A percentile compares a stretch with the other conserved stretches of the same genome.
Evolutionary conservation across 2,329 filamentous ascomycete genomes (phyloP).

Genomic region (Paramyrothecium roridum): DNA sequence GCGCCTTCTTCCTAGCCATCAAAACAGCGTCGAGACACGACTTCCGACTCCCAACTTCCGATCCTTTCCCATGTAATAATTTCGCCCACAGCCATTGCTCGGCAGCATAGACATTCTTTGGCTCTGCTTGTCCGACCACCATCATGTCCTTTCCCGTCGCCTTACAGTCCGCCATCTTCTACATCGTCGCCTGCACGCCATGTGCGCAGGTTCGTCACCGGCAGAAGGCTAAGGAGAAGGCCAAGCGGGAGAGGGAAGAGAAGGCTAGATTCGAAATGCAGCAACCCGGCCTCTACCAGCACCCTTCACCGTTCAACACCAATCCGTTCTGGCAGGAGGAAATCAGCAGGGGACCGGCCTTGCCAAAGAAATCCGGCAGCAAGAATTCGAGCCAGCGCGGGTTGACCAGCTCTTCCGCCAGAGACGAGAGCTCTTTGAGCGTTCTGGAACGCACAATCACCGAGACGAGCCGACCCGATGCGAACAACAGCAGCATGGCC

Average conservation of each 20-base stretch:
- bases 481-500: conserved; percentile 24
- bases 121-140: not conserved
- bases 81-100: not conserved
- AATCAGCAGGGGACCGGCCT: conserved; percentile 74
- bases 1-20: too few relatives aligned
- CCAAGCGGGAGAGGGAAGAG: conserved; percentile 63
- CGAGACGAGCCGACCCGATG: conserved; percentile 25
- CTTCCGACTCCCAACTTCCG: too few relatives aligned
- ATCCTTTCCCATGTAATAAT: not conserved
- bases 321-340: conserved; percentile 89
- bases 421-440: conserved; percentile 48
- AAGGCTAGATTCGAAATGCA: conserved; percentile 64
- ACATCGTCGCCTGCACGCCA: conserved; percentile 73
- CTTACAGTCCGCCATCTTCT: conserved; percentile 75
- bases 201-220: conserved; percentile 70
- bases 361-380: conserved; percentile 59
- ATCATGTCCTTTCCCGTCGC: conserved; percentile 51
- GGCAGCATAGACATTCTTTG: not conserved
- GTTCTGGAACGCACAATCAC: conserved; percentile 34
- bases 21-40: too few relatives aligned
- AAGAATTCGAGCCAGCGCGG: conserved; percentile 59
- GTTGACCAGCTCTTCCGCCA: conserved; percentile 50
- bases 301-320: conserved; percentile 79
- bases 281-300: conserved; percentile 71
- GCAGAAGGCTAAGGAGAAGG: conserved; percentile 67